A percentile compares a stretch with the other conserved stretches of the same genome.
These are phyloP conservation scores for Cercospora sp. DNA, from an alignment of 2,329 filamentous ascomycete genomes.

Conservation along the genomic window DNA sequence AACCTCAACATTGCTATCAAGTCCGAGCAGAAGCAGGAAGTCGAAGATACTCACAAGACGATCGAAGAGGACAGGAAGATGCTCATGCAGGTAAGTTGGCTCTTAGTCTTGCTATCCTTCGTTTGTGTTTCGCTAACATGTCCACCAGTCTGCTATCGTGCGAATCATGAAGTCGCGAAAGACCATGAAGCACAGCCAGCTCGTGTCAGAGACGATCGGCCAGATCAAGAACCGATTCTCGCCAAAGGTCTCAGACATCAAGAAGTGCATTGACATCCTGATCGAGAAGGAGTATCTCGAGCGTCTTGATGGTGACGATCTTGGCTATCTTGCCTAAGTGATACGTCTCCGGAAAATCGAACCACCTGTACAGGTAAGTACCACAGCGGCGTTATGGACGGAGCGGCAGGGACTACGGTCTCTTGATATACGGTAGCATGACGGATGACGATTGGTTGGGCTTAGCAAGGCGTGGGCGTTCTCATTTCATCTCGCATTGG, in stretches of 20 bases:
- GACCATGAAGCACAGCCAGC: slow-evolving; percentile 94
- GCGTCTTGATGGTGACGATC: slow-evolving; percentile 87
- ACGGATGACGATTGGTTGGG: slow-evolving; percentile 12
- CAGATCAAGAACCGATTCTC: slow-evolving; percentile 93
- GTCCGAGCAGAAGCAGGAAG: slow-evolving; percentile 93
- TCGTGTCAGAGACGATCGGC: slow-evolving; percentile 92
- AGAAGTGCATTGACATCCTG: slow-evolving; percentile 98
- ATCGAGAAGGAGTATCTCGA: slow-evolving; percentile 99
- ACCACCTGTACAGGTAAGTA: neutral
- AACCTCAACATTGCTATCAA: slow-evolving; percentile 95
- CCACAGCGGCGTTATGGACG: slow-evolving; percentile 10
- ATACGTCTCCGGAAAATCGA: neutral
- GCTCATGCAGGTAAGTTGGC: slow-evolving; percentile 79
- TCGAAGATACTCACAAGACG: slow-evolving; percentile 97
- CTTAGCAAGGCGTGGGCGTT: slow-evolving; percentile 39
- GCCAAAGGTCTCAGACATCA: slow-evolving; percentile 92
- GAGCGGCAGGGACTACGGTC: slow-evolving; percentile 14
- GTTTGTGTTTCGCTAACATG: slow-evolving; percentile 36
- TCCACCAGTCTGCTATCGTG: slow-evolving; percentile 84
- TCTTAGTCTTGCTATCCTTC: slow-evolving; percentile 5
- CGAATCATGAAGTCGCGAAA: slow-evolving; percentile 99
- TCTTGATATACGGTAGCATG: slow-evolving; percentile 9
- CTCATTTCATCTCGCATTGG: slow-evolving; percentile 10
- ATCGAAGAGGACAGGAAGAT: slow-evolving; percentile 98
- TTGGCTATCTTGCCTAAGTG: slow-evolving; percentile 82